Base-by-base conservation (phyloP, 2,329 filamentous ascomycete species). In the Trichoderma sp. region DNA sequence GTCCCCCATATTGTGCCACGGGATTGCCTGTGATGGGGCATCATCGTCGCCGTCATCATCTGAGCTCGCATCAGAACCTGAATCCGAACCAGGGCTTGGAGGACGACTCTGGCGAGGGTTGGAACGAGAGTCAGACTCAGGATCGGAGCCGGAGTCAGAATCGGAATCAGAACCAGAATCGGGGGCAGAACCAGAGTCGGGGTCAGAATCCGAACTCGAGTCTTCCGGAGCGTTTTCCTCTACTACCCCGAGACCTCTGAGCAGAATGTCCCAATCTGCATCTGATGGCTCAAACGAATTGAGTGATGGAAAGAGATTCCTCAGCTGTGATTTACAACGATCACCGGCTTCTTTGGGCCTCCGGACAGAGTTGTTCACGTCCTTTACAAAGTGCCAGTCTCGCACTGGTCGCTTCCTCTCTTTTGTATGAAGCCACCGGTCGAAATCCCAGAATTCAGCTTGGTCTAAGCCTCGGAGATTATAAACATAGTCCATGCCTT, bases 401-500 rank as follows among this genome's bases (percentile, higher is more conserved):
- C 80, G 74, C 1, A 83, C 74, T 0, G 70, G 68, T 0, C 47
- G 18, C 28, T 72, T 75, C 3, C 11, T 12, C 3, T 58, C 15
- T 9, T 15, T 18, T 4, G 11, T 65, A 8, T 15, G n/a, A 8
- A 74, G n/a, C 75, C 77, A 82, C 14, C 74, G 72, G 24, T 81
- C 75, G 3, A 81, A 78, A 70, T 87, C 84, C 71, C 82, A 83
- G 67, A 86, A 83, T 0, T 80, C 77, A 0, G 86, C 71, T n/a
- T 76, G 77, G 1, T 76, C 71, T 58, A 87, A 73, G 0, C 85
- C 86, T 1, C 86, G 82, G 4, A 87, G 81, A 28, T 80, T 77
- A 14, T 80, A 76, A 3, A 87, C 53, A 30, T 82, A 84, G 53
- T 87, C 84, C 1, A 84, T 73, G 0, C 86, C 86, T 30, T 86